phyloP scores from a whole-genome alignment of 2,329 filamentous ascomycete genomes.

The Akanthomyces uredinophilus region DNA sequence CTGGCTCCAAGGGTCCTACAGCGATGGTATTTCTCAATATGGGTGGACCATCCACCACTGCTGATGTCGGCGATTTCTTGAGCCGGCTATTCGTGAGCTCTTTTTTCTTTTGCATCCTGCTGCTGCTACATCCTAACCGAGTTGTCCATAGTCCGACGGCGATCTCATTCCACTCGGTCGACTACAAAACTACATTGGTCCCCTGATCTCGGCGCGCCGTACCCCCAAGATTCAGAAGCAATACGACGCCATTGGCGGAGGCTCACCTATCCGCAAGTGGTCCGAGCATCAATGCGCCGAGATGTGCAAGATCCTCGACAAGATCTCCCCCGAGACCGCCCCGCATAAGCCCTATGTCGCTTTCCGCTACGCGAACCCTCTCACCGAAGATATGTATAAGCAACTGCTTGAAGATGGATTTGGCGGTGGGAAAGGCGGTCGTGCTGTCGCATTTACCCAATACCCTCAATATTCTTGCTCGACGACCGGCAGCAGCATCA shows the following conservation, averaged over 20 bases:
- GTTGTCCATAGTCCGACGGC: conserved; percentile 64
- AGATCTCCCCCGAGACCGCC: conserved; percentile 84
- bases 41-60: conserved; percentile 85
- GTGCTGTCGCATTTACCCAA: conserved; percentile 95
- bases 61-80: conserved; percentile 85
- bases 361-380: conserved; percentile 87
- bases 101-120: conserved; percentile 4
- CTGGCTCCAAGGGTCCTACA: conserved; percentile 71
- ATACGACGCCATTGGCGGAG: conserved; percentile 90
- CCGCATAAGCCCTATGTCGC: conserved; percentile 97
- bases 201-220: conserved; percentile 75
- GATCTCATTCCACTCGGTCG: conserved; percentile 95
- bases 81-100: conserved; percentile 85
- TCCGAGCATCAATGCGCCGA: conserved; percentile 88
- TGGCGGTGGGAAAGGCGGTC: conserved; percentile 80
- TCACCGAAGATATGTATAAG: conserved; percentile 92
- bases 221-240: conserved; percentile 97
- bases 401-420: conserved; percentile 83
- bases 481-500: conserved; percentile 91
- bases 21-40: conserved; percentile 99
- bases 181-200: conserved; percentile 84
- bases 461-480: conserved; percentile 99
- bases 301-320: conserved; percentile 96
- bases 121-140: conserved; percentile 15
- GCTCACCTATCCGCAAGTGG: conserved; percentile 98